Conservation (phyloP, 441 rosid genomes). For the Jatropha multifida region DNA sequence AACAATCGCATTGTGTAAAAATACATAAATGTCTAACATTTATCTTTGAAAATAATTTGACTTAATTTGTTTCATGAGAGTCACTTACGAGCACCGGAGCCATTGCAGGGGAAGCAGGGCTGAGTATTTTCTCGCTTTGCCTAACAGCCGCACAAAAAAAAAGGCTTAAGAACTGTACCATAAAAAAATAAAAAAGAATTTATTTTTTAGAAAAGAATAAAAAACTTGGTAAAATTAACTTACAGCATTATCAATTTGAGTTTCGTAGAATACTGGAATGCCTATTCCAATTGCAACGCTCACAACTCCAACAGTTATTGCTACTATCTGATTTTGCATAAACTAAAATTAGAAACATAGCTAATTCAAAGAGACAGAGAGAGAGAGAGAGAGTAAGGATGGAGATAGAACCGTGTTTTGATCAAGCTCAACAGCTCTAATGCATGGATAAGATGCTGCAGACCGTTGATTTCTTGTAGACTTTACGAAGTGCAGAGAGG, state of each 20-base stretch:
- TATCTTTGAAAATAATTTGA: too few relatives aligned
- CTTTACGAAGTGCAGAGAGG: conserved; percentile 24
- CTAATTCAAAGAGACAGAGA: neutral
- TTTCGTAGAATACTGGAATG: conserved; percentile 82
- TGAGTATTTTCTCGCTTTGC: conserved; percentile 89
- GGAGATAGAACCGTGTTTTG: conserved; percentile 63
- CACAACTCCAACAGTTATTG: conserved; percentile 78
- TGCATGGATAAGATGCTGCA: conserved; percentile 52
- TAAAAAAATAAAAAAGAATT: too few relatives aligned
- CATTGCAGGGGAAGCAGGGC: conserved; percentile 91
- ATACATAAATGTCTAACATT: too few relatives aligned
- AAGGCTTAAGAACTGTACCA: neutral
- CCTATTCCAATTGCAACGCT: conserved; percentile 88
- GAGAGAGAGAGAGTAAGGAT: neutral
- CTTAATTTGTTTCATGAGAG: neutral
- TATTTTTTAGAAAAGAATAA: neutral
- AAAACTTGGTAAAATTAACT: conserved; percentile 19
- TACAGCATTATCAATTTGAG: conserved; percentile 87
- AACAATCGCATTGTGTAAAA: too few relatives aligned
- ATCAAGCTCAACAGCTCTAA: conserved; percentile 75
- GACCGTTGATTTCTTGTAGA: conserved; percentile 40
- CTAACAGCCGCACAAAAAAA: conserved; percentile 29
- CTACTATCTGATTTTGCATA: conserved; percentile 52
- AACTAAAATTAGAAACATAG: neutral
- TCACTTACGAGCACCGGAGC: conserved; percentile 93